Conservation (phyloP, 1,284 basidiomycete genomes). For the Microbotryum intermedium region DNA sequence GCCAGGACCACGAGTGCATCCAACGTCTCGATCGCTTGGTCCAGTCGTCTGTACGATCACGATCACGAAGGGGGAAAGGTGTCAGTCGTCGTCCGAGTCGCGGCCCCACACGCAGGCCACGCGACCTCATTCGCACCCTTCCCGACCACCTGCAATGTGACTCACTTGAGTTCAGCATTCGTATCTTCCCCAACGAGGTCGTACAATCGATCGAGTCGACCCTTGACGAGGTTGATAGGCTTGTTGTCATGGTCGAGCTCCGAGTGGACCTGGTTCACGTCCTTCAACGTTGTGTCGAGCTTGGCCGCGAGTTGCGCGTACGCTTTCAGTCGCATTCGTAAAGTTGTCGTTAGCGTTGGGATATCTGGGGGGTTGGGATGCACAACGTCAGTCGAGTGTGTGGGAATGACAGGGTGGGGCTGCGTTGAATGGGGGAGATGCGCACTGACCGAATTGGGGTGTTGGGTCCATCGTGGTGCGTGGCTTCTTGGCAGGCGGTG, state of each 20-base stretch:
- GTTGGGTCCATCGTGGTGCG: too few relatives aligned
- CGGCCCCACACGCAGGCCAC: not conserved
- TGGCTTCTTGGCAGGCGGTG: too few relatives aligned
- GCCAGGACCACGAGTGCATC: constrained; percentile 4
- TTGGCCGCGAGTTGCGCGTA: too few relatives aligned
- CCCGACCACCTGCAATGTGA: not conserved
- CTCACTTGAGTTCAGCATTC: constrained; percentile 21
- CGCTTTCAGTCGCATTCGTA: too few relatives aligned
- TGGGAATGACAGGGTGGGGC: too few relatives aligned
- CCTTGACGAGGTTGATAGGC: constrained; percentile 7
- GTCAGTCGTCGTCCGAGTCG: not conserved
- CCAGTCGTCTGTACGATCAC: constrained; percentile 16
- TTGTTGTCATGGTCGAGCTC: constrained; percentile 19
- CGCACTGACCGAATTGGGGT: too few relatives aligned
- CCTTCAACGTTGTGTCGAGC: constrained; percentile 9
- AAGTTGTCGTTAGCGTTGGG: too few relatives aligned
- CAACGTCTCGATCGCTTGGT: constrained; percentile 8
- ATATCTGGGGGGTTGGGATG: too few relatives aligned
- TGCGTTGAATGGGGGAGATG: too few relatives aligned
- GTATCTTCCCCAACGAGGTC: constrained; percentile 9
- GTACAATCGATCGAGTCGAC: constrained; percentile 12
- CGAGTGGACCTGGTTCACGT: constrained; percentile 23
- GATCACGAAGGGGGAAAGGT: too few relatives aligned
- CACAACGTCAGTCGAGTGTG: too few relatives aligned
- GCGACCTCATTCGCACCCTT: too few relatives aligned